phyloP scores from a whole-genome alignment of 306 rosid species.

The Fragaria vesca region DNA sequence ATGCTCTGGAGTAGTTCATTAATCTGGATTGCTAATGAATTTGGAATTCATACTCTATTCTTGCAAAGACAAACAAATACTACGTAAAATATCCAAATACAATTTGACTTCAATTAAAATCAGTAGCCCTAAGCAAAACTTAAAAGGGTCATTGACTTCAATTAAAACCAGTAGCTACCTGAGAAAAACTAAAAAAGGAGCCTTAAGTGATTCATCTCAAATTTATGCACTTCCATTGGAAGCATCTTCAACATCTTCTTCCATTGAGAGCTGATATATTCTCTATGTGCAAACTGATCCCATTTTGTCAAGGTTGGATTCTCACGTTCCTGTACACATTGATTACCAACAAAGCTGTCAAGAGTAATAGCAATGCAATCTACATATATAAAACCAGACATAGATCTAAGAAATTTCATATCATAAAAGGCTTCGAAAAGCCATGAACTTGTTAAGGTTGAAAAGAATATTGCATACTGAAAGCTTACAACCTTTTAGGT shows the following conservation, averaged over 20 bases:
- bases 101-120: background rate
- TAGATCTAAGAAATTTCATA: background rate
- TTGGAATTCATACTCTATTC: slow-evolving; percentile 25
- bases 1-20: slow-evolving; percentile 29
- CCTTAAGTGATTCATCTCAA: slow-evolving; percentile 98
- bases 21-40: slow-evolving; percentile 38
- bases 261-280: slow-evolving; percentile 98
- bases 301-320: slow-evolving; percentile 98
- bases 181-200: slow-evolving; percentile 50
- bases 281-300: slow-evolving; percentile 99
- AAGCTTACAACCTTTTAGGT: slow-evolving; percentile 90
- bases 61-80: slow-evolving; percentile 32
- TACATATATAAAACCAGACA: background rate
- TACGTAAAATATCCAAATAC: background rate
- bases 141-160: slow-evolving; percentile 43
- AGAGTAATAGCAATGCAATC: slow-evolving; percentile 22
- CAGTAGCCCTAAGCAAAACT: slow-evolving; percentile 4
- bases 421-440: slow-evolving; percentile 34
- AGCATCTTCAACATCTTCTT: slow-evolving; percentile 99
- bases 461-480: slow-evolving; percentile 96
- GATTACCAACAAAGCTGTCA: slow-evolving; percentile 28
- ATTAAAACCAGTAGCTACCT: too few relatives aligned
- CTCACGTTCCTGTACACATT: slow-evolving; percentile 86
- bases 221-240: slow-evolving; percentile 99
- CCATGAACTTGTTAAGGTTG: slow-evolving; percentile 99